phyloP scores from a whole-genome alignment of 2,329 filamentous ascomycete genomes.

The Colletotrichum tropicicola region DNA sequence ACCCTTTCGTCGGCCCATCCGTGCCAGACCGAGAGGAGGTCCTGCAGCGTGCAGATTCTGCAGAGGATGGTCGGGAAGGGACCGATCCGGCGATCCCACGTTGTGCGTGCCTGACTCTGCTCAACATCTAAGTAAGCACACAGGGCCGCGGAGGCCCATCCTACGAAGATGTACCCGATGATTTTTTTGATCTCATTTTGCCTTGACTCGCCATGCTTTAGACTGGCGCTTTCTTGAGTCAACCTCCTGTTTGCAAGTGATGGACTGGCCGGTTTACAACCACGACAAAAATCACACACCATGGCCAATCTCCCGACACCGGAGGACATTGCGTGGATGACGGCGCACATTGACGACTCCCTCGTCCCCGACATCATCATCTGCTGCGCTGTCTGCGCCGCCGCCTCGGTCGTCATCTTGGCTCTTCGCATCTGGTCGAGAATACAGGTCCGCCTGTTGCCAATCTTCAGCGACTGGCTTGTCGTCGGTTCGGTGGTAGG shows the following conservation, averaged over 20 bases:
- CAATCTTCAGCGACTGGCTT: slow-evolving; percentile 20
- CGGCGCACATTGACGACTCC: slow-evolving; percentile 19
- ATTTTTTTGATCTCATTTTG: neutral
- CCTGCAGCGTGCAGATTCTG: neutral
- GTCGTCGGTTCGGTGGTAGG: slow-evolving; percentile 15
- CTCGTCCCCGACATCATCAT: slow-evolving; percentile 14
- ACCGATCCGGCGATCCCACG: neutral
- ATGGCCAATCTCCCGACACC: slow-evolving; percentile 2
- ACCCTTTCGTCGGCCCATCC: too few species aligned
- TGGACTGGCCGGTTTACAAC: neutral
- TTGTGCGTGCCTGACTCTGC: neutral
- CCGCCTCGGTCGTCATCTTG: slow-evolving; percentile 1
- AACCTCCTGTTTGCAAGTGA: neutral
- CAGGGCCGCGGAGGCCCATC: too few species aligned
- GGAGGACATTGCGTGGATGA: slow-evolving; percentile 22
- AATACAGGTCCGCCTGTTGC: neutral
- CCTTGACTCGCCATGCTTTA: too few species aligned
- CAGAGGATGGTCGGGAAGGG: neutral
- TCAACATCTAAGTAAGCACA: too few species aligned
- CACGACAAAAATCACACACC: neutral
- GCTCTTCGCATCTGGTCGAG: slow-evolving; percentile 11
- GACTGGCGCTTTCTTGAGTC: too few species aligned
- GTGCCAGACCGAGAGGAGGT: too few species aligned
- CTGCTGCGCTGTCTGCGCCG: slow-evolving; percentile 14
- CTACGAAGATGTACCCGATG: too few species aligned